Evolutionary conservation across 1,139 yeast genomes (phyloP).

Genomic region (Yamadazyma taylorii): DNA sequence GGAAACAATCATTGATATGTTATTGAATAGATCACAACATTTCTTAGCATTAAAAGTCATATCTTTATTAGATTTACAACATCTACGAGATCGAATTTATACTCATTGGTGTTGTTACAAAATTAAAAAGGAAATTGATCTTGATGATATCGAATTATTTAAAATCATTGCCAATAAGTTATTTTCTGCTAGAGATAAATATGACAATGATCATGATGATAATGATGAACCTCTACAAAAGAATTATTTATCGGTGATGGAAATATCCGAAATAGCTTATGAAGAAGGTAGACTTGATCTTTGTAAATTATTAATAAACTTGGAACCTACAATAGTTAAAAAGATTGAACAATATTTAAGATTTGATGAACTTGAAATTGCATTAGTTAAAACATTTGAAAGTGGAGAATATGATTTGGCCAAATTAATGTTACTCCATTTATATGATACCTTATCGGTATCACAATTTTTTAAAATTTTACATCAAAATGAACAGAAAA

Average conservation of each 20-base stretch:
- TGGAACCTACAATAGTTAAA: constrained; percentile 65
- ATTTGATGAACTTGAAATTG: constrained; percentile 72
- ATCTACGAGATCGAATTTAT: constrained; percentile 57
- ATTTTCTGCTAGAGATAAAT: constrained; percentile 17
- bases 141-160: constrained; percentile 61
- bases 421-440: constrained; percentile 54
- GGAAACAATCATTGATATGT: constrained; percentile 54
- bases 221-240: constrained; percentile 11
- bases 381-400: constrained; percentile 67
- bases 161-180: constrained; percentile 50
- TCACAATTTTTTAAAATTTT: constrained; percentile 44
- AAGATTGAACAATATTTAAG: constrained; percentile 66
- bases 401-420: constrained; percentile 67
- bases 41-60: constrained; percentile 64
- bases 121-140: constrained; percentile 52
- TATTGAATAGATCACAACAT: constrained; percentile 63
- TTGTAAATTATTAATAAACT: constrained; percentile 62
- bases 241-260: constrained; percentile 55
- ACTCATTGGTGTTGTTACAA: constrained; percentile 83
- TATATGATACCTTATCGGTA: constrained; percentile 40
- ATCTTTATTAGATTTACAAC: constrained; percentile 43
- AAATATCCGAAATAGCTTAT: constrained; percentile 68
- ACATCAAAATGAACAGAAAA: constrained; percentile 38
- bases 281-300: constrained; percentile 79
- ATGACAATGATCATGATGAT: no score